These are phyloP conservation scores for Fusarium sp. DNA, from an alignment of 2,329 filamentous ascomycete species.

Conservation along the genomic window DNA sequence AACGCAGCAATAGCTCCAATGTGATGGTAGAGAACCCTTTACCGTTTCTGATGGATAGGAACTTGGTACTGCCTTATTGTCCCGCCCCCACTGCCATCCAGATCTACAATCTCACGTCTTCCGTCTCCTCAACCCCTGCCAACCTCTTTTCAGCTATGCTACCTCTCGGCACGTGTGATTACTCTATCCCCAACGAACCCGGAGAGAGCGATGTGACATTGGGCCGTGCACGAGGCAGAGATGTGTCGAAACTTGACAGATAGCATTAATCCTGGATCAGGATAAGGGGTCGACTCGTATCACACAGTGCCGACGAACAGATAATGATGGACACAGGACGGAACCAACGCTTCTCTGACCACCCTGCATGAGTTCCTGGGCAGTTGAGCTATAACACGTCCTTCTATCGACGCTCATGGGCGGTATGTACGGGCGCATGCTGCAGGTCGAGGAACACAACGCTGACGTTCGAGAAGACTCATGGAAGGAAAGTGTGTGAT, in stretches of 20 bases:
- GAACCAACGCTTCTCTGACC: neutral
- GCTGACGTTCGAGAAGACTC: neutral
- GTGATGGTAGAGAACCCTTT: neutral
- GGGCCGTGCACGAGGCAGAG: neutral
- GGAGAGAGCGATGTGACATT: neutral
- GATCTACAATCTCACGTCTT: neutral
- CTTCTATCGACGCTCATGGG: neutral
- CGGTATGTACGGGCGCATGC: neutral
- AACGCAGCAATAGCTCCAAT: neutral
- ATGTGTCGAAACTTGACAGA: neutral
- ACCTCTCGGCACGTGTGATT: neutral
- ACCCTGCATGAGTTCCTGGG: neutral
- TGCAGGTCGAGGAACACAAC: neutral
- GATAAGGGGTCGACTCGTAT: neutral
- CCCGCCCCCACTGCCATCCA: neutral
- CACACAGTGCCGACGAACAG: neutral
- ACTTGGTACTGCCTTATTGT: neutral
- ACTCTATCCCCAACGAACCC: neutral
- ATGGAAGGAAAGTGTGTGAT: neutral
- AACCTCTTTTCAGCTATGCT: neutral
- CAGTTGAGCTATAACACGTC: neutral
- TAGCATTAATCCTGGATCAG: neutral
- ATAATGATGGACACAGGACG: neutral
- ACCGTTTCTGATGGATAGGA: neutral
- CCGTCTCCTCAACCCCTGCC: neutral